These are phyloP conservation scores for Tetradesmus obliquus DNA, from an alignment of 139 green algal species.

Conservation along the genomic window DNA sequence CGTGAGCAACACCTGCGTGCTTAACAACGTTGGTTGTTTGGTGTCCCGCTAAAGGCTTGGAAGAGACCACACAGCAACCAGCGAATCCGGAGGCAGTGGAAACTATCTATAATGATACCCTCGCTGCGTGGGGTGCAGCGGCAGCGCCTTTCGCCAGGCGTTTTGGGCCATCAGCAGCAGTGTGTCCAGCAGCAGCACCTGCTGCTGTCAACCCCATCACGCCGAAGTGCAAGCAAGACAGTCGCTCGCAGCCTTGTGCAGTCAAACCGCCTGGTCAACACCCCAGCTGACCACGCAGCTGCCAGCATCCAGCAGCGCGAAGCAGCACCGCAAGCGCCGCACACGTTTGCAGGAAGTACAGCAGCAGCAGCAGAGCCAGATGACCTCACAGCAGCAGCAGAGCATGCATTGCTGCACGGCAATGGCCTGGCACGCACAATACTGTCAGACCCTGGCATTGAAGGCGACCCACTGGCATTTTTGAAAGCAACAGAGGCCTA, in stretches of 20 bases:
- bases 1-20: not conserved
- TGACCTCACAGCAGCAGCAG: conserved; percentile 7
- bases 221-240: not conserved
- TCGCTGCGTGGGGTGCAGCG: not conserved
- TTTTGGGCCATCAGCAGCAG: not conserved
- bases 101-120: not conserved
- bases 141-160: not conserved
- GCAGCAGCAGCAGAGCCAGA: not conserved
- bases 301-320: not conserved
- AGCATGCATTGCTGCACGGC: not conserved
- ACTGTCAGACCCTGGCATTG: conserved; percentile 25
- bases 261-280: not conserved
- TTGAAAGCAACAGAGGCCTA: conserved; percentile 61
- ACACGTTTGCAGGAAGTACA: not conserved
- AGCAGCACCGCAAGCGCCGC: not conserved
- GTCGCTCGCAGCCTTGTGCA: not conserved
- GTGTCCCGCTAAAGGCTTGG: not conserved
- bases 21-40: not conserved
- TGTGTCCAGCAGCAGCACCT: not conserved
- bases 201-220: not conserved
- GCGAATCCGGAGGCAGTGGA: too few relatives aligned
- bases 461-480: conserved; percentile 49
- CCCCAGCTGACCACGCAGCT: not conserved
- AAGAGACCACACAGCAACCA: not conserved
- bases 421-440: conserved; percentile 16